These are phyloP conservation scores for Lasiodiplodia sp. DNA, from an alignment of 2,329 filamentous ascomycete genomes.

Conservation along the genomic window DNA sequence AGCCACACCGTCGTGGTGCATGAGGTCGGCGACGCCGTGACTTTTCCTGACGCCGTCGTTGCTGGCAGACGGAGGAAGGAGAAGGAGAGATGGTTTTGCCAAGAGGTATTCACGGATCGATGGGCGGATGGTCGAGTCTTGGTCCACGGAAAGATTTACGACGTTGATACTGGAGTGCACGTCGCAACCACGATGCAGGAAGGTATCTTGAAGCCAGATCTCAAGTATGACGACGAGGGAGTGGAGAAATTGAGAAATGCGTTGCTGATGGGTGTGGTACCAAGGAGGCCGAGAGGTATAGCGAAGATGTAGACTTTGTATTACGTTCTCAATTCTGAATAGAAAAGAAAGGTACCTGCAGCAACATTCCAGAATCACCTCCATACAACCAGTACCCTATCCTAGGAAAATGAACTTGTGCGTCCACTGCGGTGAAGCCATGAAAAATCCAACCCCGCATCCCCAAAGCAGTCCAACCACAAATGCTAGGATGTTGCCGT, in stretches of 20 bases:
- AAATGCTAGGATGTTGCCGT: neutral
- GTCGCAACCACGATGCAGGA: conserved; percentile 1
- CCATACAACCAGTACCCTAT: neutral
- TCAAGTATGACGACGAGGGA: neutral
- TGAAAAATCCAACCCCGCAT: neutral
- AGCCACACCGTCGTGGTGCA: neutral
- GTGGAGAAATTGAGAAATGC: neutral
- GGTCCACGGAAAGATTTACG: neutral
- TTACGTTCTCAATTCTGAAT: no score
- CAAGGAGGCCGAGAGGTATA: neutral
- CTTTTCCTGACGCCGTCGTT: neutral
- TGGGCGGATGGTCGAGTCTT: neutral
- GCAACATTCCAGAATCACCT: no score
- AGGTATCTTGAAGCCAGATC: conserved; percentile 5
- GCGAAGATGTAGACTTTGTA: neutral
- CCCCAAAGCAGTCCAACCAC: neutral
- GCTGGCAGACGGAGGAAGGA: neutral
- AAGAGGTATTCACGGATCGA: neutral
- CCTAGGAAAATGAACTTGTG: neutral
- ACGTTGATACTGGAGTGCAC: conserved; percentile 7
- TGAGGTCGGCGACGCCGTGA: neutral
- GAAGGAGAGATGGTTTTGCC: conserved; percentile 8
- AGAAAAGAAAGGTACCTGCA: no score
- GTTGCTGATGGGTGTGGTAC: neutral
- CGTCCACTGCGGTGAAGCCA: neutral